These are phyloP conservation scores for Abrus precatorius DNA, from an alignment of 306 rosid species.

Conservation along the genomic window DNA sequence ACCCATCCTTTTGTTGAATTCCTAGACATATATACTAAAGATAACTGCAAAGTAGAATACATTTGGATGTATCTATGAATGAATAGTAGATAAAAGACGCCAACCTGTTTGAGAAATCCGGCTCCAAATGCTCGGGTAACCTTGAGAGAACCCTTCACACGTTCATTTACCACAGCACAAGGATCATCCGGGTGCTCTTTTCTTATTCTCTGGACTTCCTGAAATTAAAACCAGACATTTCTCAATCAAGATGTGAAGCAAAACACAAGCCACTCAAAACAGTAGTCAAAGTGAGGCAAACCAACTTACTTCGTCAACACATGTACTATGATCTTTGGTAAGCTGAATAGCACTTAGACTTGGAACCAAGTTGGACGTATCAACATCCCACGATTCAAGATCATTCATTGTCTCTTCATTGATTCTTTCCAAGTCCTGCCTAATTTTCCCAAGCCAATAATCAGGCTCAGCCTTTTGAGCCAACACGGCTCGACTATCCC, in stretches of 20 bases:
- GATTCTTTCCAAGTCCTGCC: conserved; percentile 92
- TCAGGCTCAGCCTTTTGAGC: conserved; percentile 94
- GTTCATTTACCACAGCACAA: conserved; percentile 83
- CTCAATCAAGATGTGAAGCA: conserved; percentile 38
- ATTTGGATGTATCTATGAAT: background rate
- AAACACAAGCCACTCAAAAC: conserved; percentile 24
- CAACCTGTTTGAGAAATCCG: conserved; percentile 97
- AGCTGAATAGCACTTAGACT: conserved; percentile 78
- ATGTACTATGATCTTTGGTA: conserved; percentile 90
- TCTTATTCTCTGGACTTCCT: conserved; percentile 88
- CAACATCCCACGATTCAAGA: conserved; percentile 80
- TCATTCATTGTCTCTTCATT: conserved; percentile 92
- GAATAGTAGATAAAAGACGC: background rate
- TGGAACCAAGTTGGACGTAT: conserved; percentile 59
- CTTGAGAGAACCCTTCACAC: conserved; percentile 95
- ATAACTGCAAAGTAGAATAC: conserved; percentile 13
- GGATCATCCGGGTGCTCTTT: conserved; percentile 90
- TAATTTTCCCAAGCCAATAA: conserved; percentile 90
- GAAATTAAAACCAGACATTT: conserved; percentile 38
- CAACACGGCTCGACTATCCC: conserved; percentile 91
- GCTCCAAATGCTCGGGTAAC: conserved; percentile 98
- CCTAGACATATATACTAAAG: conserved; percentile 25
- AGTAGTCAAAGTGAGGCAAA: conserved; percentile 21
- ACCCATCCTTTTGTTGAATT: background rate
- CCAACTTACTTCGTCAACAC: conserved; percentile 69